Base-by-base conservation (phyloP, 2,329 filamentous ascomycete species). In the Ceratocystis diversiconidia region DNA sequence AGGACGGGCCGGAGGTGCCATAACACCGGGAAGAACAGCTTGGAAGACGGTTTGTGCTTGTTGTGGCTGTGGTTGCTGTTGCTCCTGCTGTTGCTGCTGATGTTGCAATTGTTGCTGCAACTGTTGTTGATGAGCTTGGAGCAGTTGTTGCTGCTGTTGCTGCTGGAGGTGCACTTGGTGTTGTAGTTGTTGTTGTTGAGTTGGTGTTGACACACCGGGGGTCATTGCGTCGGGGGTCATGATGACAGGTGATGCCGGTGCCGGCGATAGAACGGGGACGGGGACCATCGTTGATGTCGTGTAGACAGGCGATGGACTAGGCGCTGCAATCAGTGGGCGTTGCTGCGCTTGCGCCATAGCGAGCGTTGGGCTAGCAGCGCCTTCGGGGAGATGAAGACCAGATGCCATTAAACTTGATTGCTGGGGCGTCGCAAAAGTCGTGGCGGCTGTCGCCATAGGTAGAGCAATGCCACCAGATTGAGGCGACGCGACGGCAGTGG, bases 1-100 rank as follows among this genome's bases (percentile, higher is more conserved):
- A 66, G 79, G 84, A 71, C 82, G 84, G 71, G 81, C 85, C 71
- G 82, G 84, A 68, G 77, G 83, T 0, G 80, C 81, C 82, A 83
- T 86, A 59, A 73, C 71, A 66, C 75, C 78, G 8, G 71, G 70
- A 41, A 71, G 75, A 69, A 71, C 73, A 66, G 50, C 64, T 61
- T 57, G 66, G 19, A 65, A 48, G 52, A 57, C 7, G 46, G 63
- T 46, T n/a, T 60, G 65, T 25, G 50, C 64, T 50, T 41, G 62
- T 19, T 61, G 55, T 61, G 50, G 50, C 50, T 65, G 48, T 15
- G 30, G 19, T n/a, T 52, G 44, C 6, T 25, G 46, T 15, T 57
- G 63, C 4, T 44, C n/a, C 17, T 57, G 36, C 50, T 59, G 52
- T 28, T 64, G 22, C 22, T 25, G 22, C 22, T 25, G 22, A 2